Conservation (phyloP, 2,329 filamentous ascomycete genomes). For the Trichoderma cornu-damae region DNA sequence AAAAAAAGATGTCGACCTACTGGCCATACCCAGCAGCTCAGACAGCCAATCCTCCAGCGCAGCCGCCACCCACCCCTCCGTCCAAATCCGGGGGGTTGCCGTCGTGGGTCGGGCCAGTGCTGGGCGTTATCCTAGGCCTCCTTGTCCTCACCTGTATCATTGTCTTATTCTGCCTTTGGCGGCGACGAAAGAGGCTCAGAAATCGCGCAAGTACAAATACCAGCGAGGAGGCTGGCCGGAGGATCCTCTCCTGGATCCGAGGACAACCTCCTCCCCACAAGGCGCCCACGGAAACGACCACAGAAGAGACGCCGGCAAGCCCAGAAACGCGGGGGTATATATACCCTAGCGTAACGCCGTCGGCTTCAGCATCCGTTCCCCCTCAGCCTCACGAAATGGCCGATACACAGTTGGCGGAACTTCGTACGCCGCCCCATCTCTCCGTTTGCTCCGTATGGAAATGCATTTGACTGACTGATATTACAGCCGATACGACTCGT, state of each 20-base stretch:
- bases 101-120: conserved; percentile 54
- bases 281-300: conserved; percentile 40
- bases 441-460: neutral
- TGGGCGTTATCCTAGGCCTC: conserved; percentile 57
- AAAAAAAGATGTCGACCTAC: conserved; percentile 51
- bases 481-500: conserved; percentile 35
- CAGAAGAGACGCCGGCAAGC: conserved; percentile 37
- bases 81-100: conserved; percentile 39
- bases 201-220: conserved; percentile 35
- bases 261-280: conserved; percentile 41
- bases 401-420: conserved; percentile 42
- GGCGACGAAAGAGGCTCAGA: conserved; percentile 41
- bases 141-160: conserved; percentile 49
- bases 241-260: conserved; percentile 50
- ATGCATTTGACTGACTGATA: neutral
- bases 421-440: conserved; percentile 37
- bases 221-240: conserved; percentile 43
- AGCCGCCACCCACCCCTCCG: conserved; percentile 20
- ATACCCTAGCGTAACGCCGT: conserved; percentile 16
- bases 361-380: neutral
- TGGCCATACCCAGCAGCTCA: conserved; percentile 51
- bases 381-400: conserved; percentile 38
- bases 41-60: conserved; percentile 21
- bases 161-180: conserved; percentile 49
- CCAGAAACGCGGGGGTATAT: conserved; percentile 38